These are phyloP conservation scores for Globisporangium canariense DNA, from an alignment of 352 stramenopile species.

Conservation along the genomic window DNA sequence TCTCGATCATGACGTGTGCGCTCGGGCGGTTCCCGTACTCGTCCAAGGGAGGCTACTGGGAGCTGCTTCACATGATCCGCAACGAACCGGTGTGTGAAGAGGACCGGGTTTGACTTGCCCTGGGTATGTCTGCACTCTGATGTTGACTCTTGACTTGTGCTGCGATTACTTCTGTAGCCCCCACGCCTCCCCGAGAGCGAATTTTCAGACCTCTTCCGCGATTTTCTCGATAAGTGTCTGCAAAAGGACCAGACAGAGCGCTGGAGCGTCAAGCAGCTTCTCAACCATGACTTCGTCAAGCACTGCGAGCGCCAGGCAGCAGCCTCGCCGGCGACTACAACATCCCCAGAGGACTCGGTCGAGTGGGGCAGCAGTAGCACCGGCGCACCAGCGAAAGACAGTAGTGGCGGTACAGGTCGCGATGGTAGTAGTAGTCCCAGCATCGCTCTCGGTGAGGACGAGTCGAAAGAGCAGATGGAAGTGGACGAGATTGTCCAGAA, in stretches of 20 bases:
- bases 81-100: constrained; percentile 58
- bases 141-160: neutral
- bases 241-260: constrained; percentile 76
- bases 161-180: constrained; percentile 25
- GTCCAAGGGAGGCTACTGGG: constrained; percentile 86
- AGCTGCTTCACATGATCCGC: constrained; percentile 86
- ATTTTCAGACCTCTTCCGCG: constrained; percentile 71
- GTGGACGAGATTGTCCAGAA: constrained; percentile 79
- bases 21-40: constrained; percentile 88
- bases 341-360: constrained; percentile 24
- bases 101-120: neutral
- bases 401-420: neutral
- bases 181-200: constrained; percentile 59
- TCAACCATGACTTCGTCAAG: constrained; percentile 65
- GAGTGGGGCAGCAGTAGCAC: constrained; percentile 23
- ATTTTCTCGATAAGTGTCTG: constrained; percentile 82
- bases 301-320: constrained; percentile 31
- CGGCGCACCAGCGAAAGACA: constrained; percentile 18
- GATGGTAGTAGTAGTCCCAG: neutral
- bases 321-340: constrained; percentile 4
- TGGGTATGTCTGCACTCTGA: neutral
- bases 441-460: constrained; percentile 28
- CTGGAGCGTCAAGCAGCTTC: constrained; percentile 78
- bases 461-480: constrained; percentile 65
- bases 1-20: constrained; percentile 89